A percentile compares a stretch with the other conserved stretches of the same genome.
phyloP scores from a whole-genome alignment of 83 land plant species.

The Picea abies region DNA sequence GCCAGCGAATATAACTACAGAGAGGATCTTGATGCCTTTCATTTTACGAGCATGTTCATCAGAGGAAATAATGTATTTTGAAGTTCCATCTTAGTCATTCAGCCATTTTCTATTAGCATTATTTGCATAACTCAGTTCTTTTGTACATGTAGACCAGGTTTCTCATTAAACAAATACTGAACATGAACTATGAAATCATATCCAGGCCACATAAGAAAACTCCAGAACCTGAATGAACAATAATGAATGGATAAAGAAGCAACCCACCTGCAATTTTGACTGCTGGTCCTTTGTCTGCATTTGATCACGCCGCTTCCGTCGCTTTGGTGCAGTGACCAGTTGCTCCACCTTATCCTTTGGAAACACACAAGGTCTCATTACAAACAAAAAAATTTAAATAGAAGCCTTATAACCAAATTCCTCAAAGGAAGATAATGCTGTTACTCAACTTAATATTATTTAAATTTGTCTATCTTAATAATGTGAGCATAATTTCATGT shows the following conservation, averaged over 20 bases:
- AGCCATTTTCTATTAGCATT: neutral
- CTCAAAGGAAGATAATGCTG: neutral
- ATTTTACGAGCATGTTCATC: neutral
- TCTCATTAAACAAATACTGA: neutral
- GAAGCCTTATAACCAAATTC: neutral
- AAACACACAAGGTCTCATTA: neutral
- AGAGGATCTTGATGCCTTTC: neutral
- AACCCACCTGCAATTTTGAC: slow-evolving; percentile 53
- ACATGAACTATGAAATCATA: no score
- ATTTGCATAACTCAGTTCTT: neutral
- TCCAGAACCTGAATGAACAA: neutral
- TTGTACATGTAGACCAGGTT: neutral
- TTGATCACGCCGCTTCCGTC: slow-evolving; percentile 44
- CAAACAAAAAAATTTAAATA: neutral
- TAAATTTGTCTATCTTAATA: no score
- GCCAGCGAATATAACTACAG: neutral
- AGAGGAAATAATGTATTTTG: neutral
- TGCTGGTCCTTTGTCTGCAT: slow-evolving; percentile 26
- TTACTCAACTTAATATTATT: neutral
- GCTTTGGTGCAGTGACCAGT: slow-evolving; percentile 33
- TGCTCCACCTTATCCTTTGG: slow-evolving; percentile 25
- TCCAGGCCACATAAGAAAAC: no score
- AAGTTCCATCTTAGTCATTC: neutral
- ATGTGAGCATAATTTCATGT: neutral
- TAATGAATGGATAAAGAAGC: neutral